Conservation (phyloP, 495 filamentous ascomycete species). For the Penicillium argentinense region DNA sequence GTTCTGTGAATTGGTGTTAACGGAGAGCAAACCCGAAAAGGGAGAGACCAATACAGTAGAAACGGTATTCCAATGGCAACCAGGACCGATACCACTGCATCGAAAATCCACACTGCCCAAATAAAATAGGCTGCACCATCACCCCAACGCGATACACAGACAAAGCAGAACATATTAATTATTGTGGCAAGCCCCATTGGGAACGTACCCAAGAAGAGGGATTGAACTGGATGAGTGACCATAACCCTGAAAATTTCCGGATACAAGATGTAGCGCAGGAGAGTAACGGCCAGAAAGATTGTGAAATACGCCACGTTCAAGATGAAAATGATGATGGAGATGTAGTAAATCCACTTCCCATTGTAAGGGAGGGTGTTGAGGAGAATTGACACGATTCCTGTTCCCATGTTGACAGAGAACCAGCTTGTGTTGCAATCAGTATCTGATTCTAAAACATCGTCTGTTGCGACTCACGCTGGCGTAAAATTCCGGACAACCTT, state of each 20-base stretch:
- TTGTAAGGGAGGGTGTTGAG: constrained; percentile 58
- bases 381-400: constrained; percentile 61
- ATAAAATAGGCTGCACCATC: constrained; percentile 33
- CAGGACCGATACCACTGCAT: constrained; percentile 49
- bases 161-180: constrained; percentile 55
- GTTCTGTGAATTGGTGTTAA: constrained; percentile 26
- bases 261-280: constrained; percentile 57
- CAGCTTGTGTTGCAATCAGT: constrained; percentile 27
- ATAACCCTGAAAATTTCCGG: constrained; percentile 55
- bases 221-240: constrained; percentile 58
- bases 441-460: neutral
- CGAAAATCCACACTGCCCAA: constrained; percentile 61
- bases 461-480: constrained; percentile 33
- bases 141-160: constrained; percentile 57
- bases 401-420: constrained; percentile 63
- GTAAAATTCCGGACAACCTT: constrained; percentile 50
- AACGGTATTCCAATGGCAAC: constrained; percentile 56
- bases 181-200: constrained; percentile 66
- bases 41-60: constrained; percentile 52
- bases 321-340: constrained; percentile 54
- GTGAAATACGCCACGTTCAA: constrained; percentile 55
- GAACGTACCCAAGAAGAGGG: constrained; percentile 59
- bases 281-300: constrained; percentile 34
- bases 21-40: no score
- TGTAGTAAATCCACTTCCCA: constrained; percentile 49